Base-by-base conservation (phyloP, 2,329 filamentous ascomycete species). In the Sphaerulina populicola region DNA sequence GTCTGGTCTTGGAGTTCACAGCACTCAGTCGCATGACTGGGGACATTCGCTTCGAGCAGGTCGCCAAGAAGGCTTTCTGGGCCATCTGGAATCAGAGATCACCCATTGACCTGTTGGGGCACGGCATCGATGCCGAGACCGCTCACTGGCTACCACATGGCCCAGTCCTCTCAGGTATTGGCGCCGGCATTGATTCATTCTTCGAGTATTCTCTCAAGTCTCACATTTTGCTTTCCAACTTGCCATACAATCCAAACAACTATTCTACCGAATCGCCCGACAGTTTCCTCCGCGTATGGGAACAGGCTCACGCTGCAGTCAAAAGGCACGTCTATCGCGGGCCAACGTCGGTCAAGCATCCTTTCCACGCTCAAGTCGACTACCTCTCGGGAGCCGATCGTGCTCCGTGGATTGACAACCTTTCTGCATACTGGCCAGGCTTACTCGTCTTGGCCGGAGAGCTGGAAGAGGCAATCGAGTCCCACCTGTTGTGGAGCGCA, bases 141-240 rank as follows among this genome's bases (percentile, higher is more conserved):
- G 93, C 91, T 0, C 77, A 85, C 59, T 98, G 93, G 93, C 66
- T 35, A 9, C 31, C 31, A n/a, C 12, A 60, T 27, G 83, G 93
- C 31, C 85, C 85, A 7, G 79, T 86, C 1, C 90, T 88, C 66
- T 84, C 91, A n/a, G 91, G 93, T 29, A 94, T 98, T 60, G 93
- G 93, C 44, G 93, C 93, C 6, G 93, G 93, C 36, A 88, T 95
- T 63, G 93, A 98, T 71, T 96, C 90, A 70, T 98, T 98, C 72
- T 97, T 95, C 64, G 93, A 98, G 71, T 98, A 98, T 69, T 90
- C 93, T 3, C 78, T 97, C 62, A 98, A 98, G 70, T 89, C 89
- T 14, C 83, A 95, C 65, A 86, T 98, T 53, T 71, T 98, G 21
- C 79, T 97, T 18, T 95, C 91, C 2, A 87, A 88, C 1, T 81